Evolutionary conservation across 345 rosid species (phyloP).

Genomic region (Orychophragmus violaceus): DNA sequence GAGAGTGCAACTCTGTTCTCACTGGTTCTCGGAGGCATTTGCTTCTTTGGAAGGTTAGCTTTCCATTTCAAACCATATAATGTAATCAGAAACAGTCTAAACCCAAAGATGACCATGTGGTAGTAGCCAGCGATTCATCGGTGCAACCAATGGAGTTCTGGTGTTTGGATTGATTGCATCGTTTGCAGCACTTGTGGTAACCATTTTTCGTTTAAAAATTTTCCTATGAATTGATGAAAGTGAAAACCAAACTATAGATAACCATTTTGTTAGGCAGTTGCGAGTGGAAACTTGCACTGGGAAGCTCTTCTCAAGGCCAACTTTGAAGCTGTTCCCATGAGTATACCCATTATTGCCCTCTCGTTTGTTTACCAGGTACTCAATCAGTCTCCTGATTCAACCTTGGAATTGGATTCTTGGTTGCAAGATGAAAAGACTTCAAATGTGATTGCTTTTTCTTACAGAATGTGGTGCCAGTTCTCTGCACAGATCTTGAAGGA

Average conservation of each 20-base stretch:
- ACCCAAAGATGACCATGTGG: too few species aligned
- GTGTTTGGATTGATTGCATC: slow-evolving; percentile 61
- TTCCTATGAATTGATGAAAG: not conserved
- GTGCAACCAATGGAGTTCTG: slow-evolving; percentile 76
- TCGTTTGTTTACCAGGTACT: slow-evolving; percentile 93
- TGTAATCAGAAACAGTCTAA: too few species aligned
- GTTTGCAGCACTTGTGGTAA: slow-evolving; percentile 88
- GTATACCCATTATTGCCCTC: slow-evolving; percentile 92
- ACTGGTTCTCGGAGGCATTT: slow-evolving; percentile 62
- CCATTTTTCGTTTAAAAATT: not conserved
- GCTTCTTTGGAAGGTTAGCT: slow-evolving; percentile 86
- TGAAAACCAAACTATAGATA: not conserved
- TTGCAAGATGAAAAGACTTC: slow-evolving; percentile 8
- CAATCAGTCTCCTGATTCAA: not conserved
- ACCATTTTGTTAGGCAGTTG: slow-evolving; percentile 51
- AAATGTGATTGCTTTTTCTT: slow-evolving; percentile 14
- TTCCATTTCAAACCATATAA: not conserved
- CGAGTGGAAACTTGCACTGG: slow-evolving; percentile 68
- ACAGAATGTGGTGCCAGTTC: slow-evolving; percentile 93
- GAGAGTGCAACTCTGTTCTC: slow-evolving; percentile 74
- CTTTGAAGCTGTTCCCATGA: slow-evolving; percentile 89
- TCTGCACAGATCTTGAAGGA: slow-evolving; percentile 94
- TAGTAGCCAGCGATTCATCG: slow-evolving; percentile 82
- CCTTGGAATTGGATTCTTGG: not conserved
- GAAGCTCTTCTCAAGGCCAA: slow-evolving; percentile 79